Base-by-base conservation (phyloP, 2,329 filamentous ascomycete genomes). In the Colletotrichum lentis region DNA sequence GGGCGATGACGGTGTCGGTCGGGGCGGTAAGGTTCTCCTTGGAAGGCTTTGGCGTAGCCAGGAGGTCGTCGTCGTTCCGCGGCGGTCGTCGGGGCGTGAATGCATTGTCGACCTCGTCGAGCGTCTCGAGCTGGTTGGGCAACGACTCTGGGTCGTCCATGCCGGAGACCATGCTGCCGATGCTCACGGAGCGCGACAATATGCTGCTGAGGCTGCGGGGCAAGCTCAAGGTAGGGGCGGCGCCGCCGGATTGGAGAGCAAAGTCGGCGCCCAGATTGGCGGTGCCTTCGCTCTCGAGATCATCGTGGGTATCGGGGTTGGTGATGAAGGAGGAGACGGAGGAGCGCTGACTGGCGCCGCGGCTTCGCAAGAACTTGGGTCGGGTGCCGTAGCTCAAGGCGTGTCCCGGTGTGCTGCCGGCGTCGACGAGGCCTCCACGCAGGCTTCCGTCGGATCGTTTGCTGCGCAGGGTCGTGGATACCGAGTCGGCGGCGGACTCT, bases 131-230 rank as follows among this genome's bases (percentile, higher is more conserved):
- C 44, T 82, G 85, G 54, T 78, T 80, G 46, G 76, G 75, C 79
- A 79, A 73, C 82, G 72, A 75, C 37, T 85, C 83, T n/a, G 81
- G 78, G 22, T 89, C 87, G n/a, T 89, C 86, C 54, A 85, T 80
- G 0, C 91, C 92, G 5, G 94, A 97, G 2, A 89, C 91, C 81
- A 97, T 93, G 77, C 95, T 97, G 24, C 94, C 94, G 67, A 97
- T 85, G 79, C 94, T 97, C 69, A 94, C 90, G 12, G 94, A 87
- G 27, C 95, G 86, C 22, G 90, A 89, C 62, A 97, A 82, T 2
- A 81, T 80, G 69, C 86, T 84, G 76, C 85, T 87, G 27, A 81
- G 76, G 63, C 79, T 83, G 44, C 84, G 83, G 31, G 83, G 81
- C 72, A 83, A 78, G 10, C 82, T 85, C 69, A 81, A 74, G 1